Base-by-base conservation (phyloP, 2,329 filamentous ascomycete genomes). In the Seiridium unicorne region DNA sequence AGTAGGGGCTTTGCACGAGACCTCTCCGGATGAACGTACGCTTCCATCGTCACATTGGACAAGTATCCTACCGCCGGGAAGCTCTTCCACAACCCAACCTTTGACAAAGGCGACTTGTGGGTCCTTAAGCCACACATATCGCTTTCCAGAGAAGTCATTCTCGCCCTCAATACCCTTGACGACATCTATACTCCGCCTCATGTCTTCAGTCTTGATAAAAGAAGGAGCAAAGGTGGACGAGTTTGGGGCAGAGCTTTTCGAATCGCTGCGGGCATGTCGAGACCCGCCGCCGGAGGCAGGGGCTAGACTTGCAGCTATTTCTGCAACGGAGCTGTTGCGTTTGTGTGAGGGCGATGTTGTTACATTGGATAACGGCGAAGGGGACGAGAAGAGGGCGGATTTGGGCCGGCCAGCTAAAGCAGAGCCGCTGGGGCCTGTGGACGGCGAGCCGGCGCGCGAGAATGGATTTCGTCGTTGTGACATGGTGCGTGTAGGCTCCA, bases 91-190 rank as follows among this genome's bases (percentile, higher is more conserved):
- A 10, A 99, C 88, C 86, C 93, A 94, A 3, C 94, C 96, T 67
- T 93, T 92, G 58, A 98, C 87, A 73, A 99, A 99, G 1, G 95
- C 95, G 59, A 84, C 84, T 69, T 93, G 85, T 1, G 91, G 83
- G 76, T 99, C 93, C 75, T 90, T 91, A 72, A 99, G 81, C 96
- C 95, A 99, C 65, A 99, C 93, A 80, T 98, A 99, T 79, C 95
- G 87, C 79, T 96, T 98, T 60, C 95, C 96, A 0, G 95, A 99
- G 75, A 99, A 98, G 81, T 99, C 95, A 74, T 97, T 98, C 72
- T 97, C 94, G 64, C 95, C 95, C 76, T 99, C 96, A 61, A 97
- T 93, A 18, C 92, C 90, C 55, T 81, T 81, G 13, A 89, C 83
- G 9, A 79, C 70, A 64, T 88, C 86, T 56, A 81, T 74, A 40